phyloP scores from a whole-genome alignment of 2,329 filamentous ascomycete genomes.

The Sphaerostilbella broomeana region DNA sequence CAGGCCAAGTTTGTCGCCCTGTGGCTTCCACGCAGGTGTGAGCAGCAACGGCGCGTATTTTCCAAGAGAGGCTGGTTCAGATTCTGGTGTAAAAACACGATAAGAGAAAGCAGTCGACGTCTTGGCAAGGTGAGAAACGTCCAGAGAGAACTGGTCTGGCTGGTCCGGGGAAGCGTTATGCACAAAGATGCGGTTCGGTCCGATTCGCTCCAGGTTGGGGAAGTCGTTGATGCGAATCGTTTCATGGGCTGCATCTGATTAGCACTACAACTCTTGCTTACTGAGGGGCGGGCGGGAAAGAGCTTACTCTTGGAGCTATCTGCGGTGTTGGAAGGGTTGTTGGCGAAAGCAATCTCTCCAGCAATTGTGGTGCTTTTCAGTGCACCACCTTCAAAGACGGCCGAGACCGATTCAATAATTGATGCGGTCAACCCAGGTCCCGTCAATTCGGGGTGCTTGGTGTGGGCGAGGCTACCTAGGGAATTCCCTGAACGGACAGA shows the following conservation, averaged over 20 bases:
- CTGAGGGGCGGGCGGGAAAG: background rate
- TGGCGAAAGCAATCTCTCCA: conserved; percentile 84
- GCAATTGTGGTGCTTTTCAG: conserved; percentile 67
- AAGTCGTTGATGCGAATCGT: conserved; percentile 85
- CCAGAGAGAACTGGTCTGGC: conserved; percentile 73
- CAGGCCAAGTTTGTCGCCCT: conserved; percentile 78
- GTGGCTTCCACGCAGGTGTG: conserved; percentile 73
- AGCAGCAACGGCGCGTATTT: conserved; percentile 66
- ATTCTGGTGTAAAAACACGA: conserved; percentile 66
- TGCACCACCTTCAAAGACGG: conserved; percentile 68
- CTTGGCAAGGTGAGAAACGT: conserved; percentile 64
- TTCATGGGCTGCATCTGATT: conserved; percentile 41
- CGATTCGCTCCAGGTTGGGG: conserved; percentile 79
- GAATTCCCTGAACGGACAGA: conserved; percentile 88
- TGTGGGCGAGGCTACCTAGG: conserved; percentile 59
- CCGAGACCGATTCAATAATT: conserved; percentile 85
- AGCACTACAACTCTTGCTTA: background rate
- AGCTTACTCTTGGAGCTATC: conserved; percentile 44
- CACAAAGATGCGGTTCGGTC: conserved; percentile 88
- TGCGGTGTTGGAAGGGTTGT: conserved; percentile 49
- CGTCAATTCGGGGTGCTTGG: conserved; percentile 75
- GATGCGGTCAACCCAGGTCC: conserved; percentile 78
- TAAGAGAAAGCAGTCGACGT: conserved; percentile 88
- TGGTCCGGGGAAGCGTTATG: conserved; percentile 57
- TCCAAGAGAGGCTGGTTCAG: conserved; percentile 36